Conservation (phyloP, 805 yeast genomes). For the Diddensiella santjacobensis region DNA sequence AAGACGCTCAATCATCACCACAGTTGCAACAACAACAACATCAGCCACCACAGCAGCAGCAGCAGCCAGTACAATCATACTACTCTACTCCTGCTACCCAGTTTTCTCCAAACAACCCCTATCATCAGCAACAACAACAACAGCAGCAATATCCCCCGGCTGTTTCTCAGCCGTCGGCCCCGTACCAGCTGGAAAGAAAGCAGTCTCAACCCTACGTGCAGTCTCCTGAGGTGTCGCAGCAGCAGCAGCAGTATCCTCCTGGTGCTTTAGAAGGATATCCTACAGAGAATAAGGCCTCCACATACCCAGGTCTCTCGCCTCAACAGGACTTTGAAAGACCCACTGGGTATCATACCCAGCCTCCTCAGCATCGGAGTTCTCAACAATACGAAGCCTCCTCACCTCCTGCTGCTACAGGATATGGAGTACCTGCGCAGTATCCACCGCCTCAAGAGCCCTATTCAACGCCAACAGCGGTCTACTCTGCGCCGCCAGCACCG, state of each 20-base stretch:
- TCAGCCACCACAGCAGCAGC: conserved; percentile 7
- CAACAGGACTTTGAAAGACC: background rate
- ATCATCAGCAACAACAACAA: conserved; percentile 9
- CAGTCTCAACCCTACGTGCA: background rate
- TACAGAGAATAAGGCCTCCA: background rate
- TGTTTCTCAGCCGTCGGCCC: too few species aligned
- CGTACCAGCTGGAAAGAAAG: background rate
- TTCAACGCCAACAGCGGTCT: conserved; percentile 15
- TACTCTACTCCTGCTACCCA: background rate
- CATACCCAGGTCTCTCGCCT: conserved; percentile 2
- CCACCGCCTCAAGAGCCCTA: conserved; percentile 12
- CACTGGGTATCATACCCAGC: background rate
- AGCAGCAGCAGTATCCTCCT: conserved; percentile 6
- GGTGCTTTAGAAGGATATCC: background rate
- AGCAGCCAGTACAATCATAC: conserved; percentile 7
- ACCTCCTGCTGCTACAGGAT: conserved; percentile 2
- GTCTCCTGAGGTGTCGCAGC: background rate
- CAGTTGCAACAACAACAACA: conserved; percentile 52
- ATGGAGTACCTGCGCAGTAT: conserved; percentile 4
- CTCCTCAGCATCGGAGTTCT: conserved; percentile 3
- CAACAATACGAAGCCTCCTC: conserved; percentile 8
- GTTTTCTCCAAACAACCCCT: background rate
- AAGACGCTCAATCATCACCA: too few species aligned
- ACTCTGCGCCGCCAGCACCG: conserved; percentile 3
- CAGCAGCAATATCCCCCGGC: conserved; percentile 5